A percentile compares a stretch with the other conserved stretches of the same genome.
Evolutionary conservation across 2,329 filamentous ascomycete species (phyloP).

Genomic region (Penicillium sp.): DNA sequence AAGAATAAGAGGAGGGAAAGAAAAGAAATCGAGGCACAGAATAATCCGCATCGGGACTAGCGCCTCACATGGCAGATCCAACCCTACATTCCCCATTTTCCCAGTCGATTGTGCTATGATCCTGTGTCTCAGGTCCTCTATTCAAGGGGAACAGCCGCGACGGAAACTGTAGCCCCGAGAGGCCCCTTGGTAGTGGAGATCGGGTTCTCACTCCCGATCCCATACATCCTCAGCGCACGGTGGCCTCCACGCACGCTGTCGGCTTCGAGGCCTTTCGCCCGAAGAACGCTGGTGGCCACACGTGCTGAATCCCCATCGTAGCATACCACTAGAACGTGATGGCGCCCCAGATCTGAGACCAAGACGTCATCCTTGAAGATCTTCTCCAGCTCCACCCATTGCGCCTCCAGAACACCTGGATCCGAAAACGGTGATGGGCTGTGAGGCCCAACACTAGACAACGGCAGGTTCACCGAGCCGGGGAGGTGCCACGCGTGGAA

Average conservation of each 20-base stretch:
- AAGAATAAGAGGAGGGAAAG: neutral
- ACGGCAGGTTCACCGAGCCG: slow-evolving; percentile 45
- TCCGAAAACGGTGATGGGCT: slow-evolving; percentile 48
- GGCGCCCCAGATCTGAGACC: slow-evolving; percentile 23
- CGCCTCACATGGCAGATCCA: slow-evolving; percentile 11
- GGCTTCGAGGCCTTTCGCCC: slow-evolving; percentile 49
- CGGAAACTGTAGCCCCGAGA: slow-evolving; percentile 14
- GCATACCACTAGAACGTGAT: slow-evolving; percentile 48
- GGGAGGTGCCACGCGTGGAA: slow-evolving; percentile 46
- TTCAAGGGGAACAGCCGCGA: slow-evolving; percentile 19
- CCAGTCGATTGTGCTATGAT: neutral
- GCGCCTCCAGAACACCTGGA: slow-evolving; percentile 39
- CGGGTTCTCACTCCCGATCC: slow-evolving; percentile 20
- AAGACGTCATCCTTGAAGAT: slow-evolving; percentile 34
- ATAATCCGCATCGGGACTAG: slow-evolving; percentile 12
- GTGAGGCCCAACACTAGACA: slow-evolving; percentile 33
- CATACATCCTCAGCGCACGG: slow-evolving; percentile 25
- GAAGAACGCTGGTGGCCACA: slow-evolving; percentile 53
- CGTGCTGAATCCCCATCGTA: slow-evolving; percentile 56
- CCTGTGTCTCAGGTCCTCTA: neutral
- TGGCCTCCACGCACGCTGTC: slow-evolving; percentile 48
- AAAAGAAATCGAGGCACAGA: neutral
- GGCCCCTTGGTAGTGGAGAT: slow-evolving; percentile 4
- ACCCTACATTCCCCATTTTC: slow-evolving; percentile 15
- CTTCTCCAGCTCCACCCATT: slow-evolving; percentile 50